phyloP scores from a whole-genome alignment of 768 basidiomycete species.

The Rhodotorula kratochvilovae region DNA sequence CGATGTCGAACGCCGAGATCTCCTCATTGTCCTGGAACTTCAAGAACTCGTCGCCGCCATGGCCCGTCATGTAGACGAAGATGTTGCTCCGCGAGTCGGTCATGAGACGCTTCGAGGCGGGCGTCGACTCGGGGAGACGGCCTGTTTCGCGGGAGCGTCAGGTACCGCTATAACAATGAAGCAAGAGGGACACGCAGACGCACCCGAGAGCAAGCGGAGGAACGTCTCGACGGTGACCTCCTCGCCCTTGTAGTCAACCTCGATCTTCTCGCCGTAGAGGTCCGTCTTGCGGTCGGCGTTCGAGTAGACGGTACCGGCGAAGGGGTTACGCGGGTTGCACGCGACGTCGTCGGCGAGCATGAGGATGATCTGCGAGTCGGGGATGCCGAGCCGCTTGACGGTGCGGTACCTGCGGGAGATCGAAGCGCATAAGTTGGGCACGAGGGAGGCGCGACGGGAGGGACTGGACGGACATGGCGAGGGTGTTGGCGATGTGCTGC shows the following conservation, averaged over 20 bases:
- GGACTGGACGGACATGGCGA: slow-evolving; percentile 67
- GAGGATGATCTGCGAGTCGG: slow-evolving; percentile 96
- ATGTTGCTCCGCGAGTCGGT: slow-evolving; percentile 87
- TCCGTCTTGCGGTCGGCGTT: slow-evolving; percentile 75
- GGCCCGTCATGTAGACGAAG: slow-evolving; percentile 97
- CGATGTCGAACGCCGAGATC: slow-evolving; percentile 93
- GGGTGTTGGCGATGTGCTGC: slow-evolving; percentile 98
- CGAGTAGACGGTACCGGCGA: slow-evolving; percentile 88
- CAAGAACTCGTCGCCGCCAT: slow-evolving; percentile 95
- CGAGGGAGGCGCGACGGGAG: not conserved
- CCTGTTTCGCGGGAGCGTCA: slow-evolving; percentile 61
- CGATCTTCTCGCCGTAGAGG: slow-evolving; percentile 91
- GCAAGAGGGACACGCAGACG: slow-evolving; percentile 37
- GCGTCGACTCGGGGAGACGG: slow-evolving; percentile 74
- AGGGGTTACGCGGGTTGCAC: slow-evolving; percentile 86
- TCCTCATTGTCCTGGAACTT: slow-evolving; percentile 99
- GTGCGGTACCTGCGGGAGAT: slow-evolving; percentile 74
- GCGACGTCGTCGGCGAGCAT: slow-evolving; percentile 97
- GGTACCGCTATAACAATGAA: not conserved
- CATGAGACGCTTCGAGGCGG: slow-evolving; percentile 84
- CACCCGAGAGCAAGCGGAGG: slow-evolving; percentile 83
- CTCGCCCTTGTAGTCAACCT: slow-evolving; percentile 96
- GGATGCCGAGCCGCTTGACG: slow-evolving; percentile 93
- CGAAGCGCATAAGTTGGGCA: no score
- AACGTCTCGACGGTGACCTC: slow-evolving; percentile 98